A percentile compares a stretch with the other conserved stretches of the same genome.
Evolutionary conservation across 352 stramenopile genomes (phyloP).

Genomic region (Pythium oligandrum): DNA sequence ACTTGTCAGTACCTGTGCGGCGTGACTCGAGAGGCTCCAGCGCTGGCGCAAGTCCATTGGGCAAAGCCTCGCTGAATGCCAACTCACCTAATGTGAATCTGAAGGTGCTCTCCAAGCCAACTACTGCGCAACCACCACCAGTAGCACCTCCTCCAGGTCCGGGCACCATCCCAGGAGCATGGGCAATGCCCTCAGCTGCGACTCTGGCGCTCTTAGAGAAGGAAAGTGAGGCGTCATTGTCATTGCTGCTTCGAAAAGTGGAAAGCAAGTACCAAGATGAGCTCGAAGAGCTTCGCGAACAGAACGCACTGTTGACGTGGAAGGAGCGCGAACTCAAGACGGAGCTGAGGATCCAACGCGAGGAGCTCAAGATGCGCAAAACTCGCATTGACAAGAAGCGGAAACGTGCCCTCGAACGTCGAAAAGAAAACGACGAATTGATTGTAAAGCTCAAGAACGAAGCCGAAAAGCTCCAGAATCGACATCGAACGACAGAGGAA

Average conservation of each 20-base stretch:
- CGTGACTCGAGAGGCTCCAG: conserved; percentile 31
- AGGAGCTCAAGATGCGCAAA: conserved; percentile 67
- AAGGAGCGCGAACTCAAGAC: conserved; percentile 73
- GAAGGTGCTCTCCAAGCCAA: conserved; percentile 41
- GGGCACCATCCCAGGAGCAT: background rate
- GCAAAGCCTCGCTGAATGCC: conserved; percentile 10
- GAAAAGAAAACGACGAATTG: conserved; percentile 49
- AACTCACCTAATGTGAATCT: conserved; percentile 39
- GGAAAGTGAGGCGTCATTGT: conserved; percentile 42
- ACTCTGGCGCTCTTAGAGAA: conserved; percentile 8
- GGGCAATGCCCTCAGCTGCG: conserved; percentile 1
- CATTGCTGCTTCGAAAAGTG: conserved; percentile 66
- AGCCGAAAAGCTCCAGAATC: conserved; percentile 11
- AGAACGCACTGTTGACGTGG: conserved; percentile 61
- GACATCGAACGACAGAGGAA: conserved; percentile 2
- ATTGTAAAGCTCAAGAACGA: conserved; percentile 40
- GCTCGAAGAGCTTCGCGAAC: conserved; percentile 63
- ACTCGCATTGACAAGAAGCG: conserved; percentile 70
- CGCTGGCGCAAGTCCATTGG: conserved; percentile 8
- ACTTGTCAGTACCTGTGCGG: conserved; percentile 54
- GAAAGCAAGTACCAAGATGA: conserved; percentile 81
- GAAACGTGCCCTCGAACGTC: conserved; percentile 49
- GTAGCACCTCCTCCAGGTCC: background rate
- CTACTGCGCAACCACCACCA: conserved; percentile 1
- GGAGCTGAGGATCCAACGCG: conserved; percentile 45